phyloP scores from a whole-genome alignment of 1,284 basidiomycete genomes.

The Cystobasidiaceae sp. region DNA sequence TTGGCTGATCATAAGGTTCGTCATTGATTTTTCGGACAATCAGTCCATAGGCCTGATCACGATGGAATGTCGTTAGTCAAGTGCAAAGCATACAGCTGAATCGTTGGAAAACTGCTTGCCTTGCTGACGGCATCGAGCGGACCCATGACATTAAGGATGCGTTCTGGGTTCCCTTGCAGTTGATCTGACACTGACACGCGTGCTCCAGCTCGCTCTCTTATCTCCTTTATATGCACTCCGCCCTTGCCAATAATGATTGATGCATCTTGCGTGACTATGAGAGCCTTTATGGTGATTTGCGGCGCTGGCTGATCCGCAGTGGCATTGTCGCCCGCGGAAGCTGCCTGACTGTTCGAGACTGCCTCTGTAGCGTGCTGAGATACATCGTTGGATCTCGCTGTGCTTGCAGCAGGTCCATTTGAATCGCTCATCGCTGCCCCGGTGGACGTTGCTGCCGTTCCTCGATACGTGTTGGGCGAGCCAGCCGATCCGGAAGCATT shows the following conservation, averaged over 20 bases:
- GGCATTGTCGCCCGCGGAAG: not conserved
- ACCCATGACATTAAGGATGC: constrained; percentile 93
- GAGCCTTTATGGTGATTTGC: constrained; percentile 43
- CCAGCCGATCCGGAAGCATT: constrained; percentile 6
- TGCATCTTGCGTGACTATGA: constrained; percentile 98
- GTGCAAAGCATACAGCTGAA: not conserved
- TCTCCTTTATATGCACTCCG: constrained; percentile 96
- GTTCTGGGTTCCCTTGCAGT: constrained; percentile 94
- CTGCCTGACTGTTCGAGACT: constrained; percentile 3
- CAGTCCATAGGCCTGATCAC: constrained; percentile 98
- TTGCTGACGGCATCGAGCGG: constrained; percentile 98
- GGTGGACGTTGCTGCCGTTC: not conserved
- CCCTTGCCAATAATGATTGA: constrained; percentile 98
- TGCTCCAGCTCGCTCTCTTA: constrained; percentile 93
- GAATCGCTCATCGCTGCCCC: constrained; percentile 9
- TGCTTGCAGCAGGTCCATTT: not conserved
- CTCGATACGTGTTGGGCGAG: not conserved
- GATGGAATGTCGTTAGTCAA: no score
- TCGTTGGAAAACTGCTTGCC: constrained; percentile 52
- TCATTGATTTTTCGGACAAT: constrained; percentile 99
- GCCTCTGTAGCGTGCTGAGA: not conserved
- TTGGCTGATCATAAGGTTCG: constrained; percentile 95
- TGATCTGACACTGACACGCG: constrained; percentile 93
- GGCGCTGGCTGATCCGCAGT: constrained; percentile 14
- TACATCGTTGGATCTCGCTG: not conserved